Percentiles rank a stretch among this genome's conserved stretches.
Conservation (phyloP, 805 yeast genomes). For the Saturnispora sekii region DNA sequence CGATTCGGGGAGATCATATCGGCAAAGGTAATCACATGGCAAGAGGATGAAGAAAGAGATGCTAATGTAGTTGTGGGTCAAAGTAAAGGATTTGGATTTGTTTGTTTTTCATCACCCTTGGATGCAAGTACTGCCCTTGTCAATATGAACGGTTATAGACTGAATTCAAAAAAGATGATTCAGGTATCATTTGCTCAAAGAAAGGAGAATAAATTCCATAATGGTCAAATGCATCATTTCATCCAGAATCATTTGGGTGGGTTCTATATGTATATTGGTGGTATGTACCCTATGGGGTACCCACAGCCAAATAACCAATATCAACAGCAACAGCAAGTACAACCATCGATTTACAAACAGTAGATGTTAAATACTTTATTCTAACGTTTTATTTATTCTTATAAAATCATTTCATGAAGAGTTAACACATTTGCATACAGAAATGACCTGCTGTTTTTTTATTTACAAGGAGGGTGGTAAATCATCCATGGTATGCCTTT, state of each 20-base stretch:
- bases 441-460: too few relatives aligned
- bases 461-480: constrained; percentile 27
- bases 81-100: constrained; percentile 77
- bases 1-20: constrained; percentile 44
- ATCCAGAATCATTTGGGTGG: constrained; percentile 27
- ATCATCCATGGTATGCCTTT: constrained; percentile 18
- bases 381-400: too few relatives aligned
- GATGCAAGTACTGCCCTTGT: constrained; percentile 64
- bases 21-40: constrained; percentile 46
- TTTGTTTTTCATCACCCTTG: constrained; percentile 56
- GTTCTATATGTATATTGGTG: constrained; percentile 20
- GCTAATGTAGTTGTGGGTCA: constrained; percentile 18
- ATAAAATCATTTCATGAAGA: too few relatives aligned
- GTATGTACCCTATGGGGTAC: constrained; percentile 9
- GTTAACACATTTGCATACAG: too few relatives aligned
- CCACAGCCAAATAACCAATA: constrained; percentile 7
- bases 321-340: constrained; percentile 3
- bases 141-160: constrained; percentile 46
- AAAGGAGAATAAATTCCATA: constrained; percentile 42
- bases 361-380: too few relatives aligned
- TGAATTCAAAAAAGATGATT: constrained; percentile 22
- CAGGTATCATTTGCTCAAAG: constrained; percentile 70
- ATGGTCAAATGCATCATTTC: constrained; percentile 27
- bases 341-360: constrained; percentile 1
- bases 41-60: constrained; percentile 21